A percentile compares a stretch with the other conserved stretches of the same genome.
phyloP scores from a whole-genome alignment of 2,329 filamentous ascomycete species.

The Aspergillus proliferans region DNA sequence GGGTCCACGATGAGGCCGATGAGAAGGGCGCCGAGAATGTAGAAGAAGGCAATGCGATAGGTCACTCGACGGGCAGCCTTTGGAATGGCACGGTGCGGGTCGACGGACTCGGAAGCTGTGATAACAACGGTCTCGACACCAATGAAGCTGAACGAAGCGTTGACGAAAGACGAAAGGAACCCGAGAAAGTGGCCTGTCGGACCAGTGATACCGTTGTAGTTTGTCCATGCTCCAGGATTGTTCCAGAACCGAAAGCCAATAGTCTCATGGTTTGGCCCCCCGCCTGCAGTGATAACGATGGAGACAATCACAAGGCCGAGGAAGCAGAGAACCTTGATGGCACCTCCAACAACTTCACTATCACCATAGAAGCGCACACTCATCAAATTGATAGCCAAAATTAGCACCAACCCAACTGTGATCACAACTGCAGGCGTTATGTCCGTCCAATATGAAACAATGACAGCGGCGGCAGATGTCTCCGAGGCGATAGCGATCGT shows the following conservation, averaged over 20 bases:
- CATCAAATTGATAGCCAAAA: constrained; percentile 2
- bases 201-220: constrained; percentile 26
- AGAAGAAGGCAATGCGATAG: constrained; percentile 35
- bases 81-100: constrained; percentile 35
- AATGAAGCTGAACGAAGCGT: constrained; percentile 37
- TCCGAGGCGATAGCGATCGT: constrained; percentile 59
- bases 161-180: constrained; percentile 35
- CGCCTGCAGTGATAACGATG: constrained; percentile 29
- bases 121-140: constrained; percentile 38
- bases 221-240: constrained; percentile 26
- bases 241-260: constrained; percentile 33
- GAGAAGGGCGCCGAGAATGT: constrained; percentile 18
- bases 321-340: constrained; percentile 28
- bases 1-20: too few species aligned
- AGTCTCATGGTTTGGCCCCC: constrained; percentile 23
- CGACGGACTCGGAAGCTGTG: constrained; percentile 35
- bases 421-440: constrained; percentile 70
- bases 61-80: constrained; percentile 37
- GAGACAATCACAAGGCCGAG: constrained; percentile 23
- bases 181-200: constrained; percentile 29
- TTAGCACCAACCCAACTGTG: constrained; percentile 23
- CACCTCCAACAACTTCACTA: constrained; percentile 14
- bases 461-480: constrained; percentile 78
- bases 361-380: too few species aligned
- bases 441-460: constrained; percentile 68